phyloP scores from a whole-genome alignment of 2,329 filamentous ascomycete species.

The Pezicula rhizophila region DNA sequence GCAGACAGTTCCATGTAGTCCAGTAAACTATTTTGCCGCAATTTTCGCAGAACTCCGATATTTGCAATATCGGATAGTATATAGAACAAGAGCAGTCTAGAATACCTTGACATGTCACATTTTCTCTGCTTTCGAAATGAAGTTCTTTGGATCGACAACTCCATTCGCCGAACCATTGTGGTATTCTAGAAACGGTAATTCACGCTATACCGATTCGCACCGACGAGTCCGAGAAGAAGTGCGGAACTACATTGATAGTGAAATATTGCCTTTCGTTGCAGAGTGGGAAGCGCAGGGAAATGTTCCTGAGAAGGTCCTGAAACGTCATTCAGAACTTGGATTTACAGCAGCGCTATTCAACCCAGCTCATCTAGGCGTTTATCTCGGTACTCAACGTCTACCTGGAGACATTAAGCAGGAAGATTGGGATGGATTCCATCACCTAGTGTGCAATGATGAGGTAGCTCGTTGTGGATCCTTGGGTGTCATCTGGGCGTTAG shows the following conservation, averaged over 20 bases:
- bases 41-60: background rate
- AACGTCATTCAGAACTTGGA: too few relatives aligned
- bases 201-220: constrained; percentile 91
- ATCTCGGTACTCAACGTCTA: background rate
- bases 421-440: constrained; percentile 95
- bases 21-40: background rate
- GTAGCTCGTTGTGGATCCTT: constrained; percentile 79
- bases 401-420: constrained; percentile 48
- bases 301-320: too few relatives aligned
- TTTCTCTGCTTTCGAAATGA: too few relatives aligned
- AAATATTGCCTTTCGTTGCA: constrained; percentile 80
- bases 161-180: constrained; percentile 86
- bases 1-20: background rate
- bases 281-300: constrained; percentile 94
- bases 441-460: constrained; percentile 89
- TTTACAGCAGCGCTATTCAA: too few relatives aligned
- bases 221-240: constrained; percentile 82
- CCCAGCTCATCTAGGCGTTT: too few relatives aligned
- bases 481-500: constrained; percentile 88
- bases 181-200: constrained; percentile 81
- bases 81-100: too few relatives aligned
- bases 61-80: background rate
- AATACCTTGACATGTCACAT: too few relatives aligned
- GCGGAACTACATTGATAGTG: constrained; percentile 80
- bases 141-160: background rate